A percentile compares a stretch with the other conserved stretches of the same genome.
Conservation (phyloP, 768 basidiomycete species). For the Lactifluus pinguis region DNA sequence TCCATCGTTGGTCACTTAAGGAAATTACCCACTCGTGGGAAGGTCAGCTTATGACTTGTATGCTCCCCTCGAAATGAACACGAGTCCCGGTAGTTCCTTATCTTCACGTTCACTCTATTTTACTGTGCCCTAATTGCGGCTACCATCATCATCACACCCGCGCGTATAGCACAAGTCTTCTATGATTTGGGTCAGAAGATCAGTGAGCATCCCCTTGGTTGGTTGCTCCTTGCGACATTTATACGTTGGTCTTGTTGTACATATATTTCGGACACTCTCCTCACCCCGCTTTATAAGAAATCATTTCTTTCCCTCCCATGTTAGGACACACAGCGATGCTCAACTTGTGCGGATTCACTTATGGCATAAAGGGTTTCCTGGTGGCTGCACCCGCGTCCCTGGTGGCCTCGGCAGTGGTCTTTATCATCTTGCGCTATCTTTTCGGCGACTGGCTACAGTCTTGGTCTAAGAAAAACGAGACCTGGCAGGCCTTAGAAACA, state of each 20-base stretch:
- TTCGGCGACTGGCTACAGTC: constrained; percentile 46
- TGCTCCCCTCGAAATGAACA: constrained; percentile 7
- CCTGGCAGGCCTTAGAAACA: constrained; percentile 70
- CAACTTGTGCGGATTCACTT: constrained; percentile 74
- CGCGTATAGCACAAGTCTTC: constrained; percentile 55
- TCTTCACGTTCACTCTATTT: constrained; percentile 52
- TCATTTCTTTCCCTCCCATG: constrained; percentile 49
- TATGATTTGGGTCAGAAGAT: constrained; percentile 62
- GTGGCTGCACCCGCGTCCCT: constrained; percentile 54
- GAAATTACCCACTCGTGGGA: constrained; percentile 11
- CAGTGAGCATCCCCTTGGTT: constrained; percentile 51
- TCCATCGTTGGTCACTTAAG: neutral
- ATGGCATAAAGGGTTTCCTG: constrained; percentile 68
- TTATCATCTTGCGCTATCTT: constrained; percentile 48
- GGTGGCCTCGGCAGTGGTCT: constrained; percentile 53
- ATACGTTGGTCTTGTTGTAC: constrained; percentile 37
- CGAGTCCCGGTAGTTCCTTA: constrained; percentile 35
- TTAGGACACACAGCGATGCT: constrained; percentile 59
- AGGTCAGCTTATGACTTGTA: constrained; percentile 6
- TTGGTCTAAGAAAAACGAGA: constrained; percentile 55
- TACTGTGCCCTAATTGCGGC: constrained; percentile 36
- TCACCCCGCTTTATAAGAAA: constrained; percentile 25
- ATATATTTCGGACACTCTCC: neutral
- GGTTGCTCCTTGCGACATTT: constrained; percentile 42
- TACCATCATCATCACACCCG: constrained; percentile 48